Percentiles rank a stretch among this genome's conserved stretches.
Conservation (phyloP, 2,329 filamentous ascomycete genomes). For the Pseudocercospora eumusae region DNA sequence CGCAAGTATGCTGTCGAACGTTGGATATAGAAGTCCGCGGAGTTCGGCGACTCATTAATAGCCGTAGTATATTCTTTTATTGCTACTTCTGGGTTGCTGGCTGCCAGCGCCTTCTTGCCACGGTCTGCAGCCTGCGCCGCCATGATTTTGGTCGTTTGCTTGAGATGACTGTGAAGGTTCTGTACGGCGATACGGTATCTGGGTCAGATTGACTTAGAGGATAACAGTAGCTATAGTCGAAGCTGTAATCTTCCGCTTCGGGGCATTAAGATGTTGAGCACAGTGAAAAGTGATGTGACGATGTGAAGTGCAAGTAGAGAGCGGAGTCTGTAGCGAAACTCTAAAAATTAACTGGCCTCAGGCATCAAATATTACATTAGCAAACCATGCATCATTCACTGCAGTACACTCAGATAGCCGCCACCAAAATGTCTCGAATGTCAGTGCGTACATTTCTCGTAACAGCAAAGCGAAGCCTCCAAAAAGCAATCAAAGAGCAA, state of each 20-base stretch:
- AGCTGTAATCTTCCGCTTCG: background rate
- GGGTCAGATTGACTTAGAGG: no score
- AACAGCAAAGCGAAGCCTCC: constrained; percentile 48
- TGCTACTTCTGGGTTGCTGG: constrained; percentile 65
- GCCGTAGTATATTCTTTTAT: constrained; percentile 69
- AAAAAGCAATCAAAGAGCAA: constrained; percentile 43
- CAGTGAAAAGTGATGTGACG: background rate
- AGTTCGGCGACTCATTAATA: constrained; percentile 61
- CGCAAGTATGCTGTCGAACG: constrained; percentile 78
- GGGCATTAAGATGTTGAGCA: background rate
- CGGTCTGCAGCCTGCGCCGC: constrained; percentile 56
- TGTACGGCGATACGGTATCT: no score
- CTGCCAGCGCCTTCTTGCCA: constrained; percentile 63
- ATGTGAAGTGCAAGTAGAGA: background rate
- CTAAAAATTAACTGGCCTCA: background rate
- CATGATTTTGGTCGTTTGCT: constrained; percentile 21
- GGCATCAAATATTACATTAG: no score
- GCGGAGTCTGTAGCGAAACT: constrained; percentile 1
- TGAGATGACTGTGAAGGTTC: no score
- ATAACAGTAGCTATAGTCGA: background rate
- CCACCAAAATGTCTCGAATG: constrained; percentile 44
- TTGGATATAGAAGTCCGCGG: constrained; percentile 77
- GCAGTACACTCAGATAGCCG: background rate
- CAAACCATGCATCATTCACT: no score
- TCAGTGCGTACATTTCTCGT: constrained; percentile 51